A percentile compares a stretch with the other conserved stretches of the same genome.
Evolutionary conservation across 805 yeast genomes (phyloP).

Genomic region (Candida chilensis): DNA sequence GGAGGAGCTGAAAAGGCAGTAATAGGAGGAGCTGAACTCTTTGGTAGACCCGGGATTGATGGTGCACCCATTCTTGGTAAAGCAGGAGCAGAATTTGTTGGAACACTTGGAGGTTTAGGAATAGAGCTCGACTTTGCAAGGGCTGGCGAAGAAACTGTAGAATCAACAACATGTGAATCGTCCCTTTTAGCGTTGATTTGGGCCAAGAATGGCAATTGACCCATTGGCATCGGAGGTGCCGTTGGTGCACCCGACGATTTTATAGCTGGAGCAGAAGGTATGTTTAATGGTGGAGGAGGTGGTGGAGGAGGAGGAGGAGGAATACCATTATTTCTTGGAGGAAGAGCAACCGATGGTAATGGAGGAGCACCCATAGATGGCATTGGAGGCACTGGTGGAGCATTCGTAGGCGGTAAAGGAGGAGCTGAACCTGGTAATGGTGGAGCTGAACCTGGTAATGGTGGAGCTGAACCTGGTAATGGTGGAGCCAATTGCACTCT

Average conservation of each 20-base stretch:
- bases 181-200: constrained; percentile 48
- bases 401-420: constrained; percentile 8
- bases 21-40: constrained; percentile 7
- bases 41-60: constrained; percentile 5
- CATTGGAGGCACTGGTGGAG: constrained; percentile 7
- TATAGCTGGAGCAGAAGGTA: constrained; percentile 7
- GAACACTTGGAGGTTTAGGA: constrained; percentile 1
- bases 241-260: constrained; percentile 12
- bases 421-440: constrained; percentile 3
- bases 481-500: constrained; percentile 10
- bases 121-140: too few species aligned
- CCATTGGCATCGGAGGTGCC: constrained; percentile 11
- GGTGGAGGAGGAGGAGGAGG: constrained; percentile 8
- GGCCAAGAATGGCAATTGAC: constrained; percentile 48
- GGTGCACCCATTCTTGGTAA: constrained; percentile 5
- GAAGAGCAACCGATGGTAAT: constrained; percentile 10
- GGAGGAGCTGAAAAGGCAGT: too few species aligned
- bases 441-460: constrained; percentile 6
- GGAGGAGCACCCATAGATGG: constrained; percentile 6
- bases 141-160: constrained; percentile 10
- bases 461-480: constrained; percentile 9
- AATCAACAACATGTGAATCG: constrained; percentile 40
- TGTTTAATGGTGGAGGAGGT: constrained; percentile 7
- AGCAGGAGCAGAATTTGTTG: constrained; percentile 7
- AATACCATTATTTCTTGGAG: constrained; percentile 3